Base-by-base conservation (phyloP, 2,329 filamentous ascomycete genomes). In the Pezicula rhizophila region DNA sequence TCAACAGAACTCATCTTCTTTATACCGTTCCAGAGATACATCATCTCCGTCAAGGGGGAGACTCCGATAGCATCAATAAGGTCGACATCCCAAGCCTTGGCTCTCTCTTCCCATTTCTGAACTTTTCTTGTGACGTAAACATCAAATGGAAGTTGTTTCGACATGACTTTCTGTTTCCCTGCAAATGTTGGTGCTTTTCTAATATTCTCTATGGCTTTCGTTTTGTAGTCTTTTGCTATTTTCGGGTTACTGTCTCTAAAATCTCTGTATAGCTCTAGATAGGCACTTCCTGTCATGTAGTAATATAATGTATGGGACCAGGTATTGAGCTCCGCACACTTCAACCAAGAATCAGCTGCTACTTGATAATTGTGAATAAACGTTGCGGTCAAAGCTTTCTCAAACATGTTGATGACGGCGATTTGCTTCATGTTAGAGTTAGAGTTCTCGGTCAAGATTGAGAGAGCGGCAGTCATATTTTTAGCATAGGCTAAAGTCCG, bases 281-380 rank as follows among this genome's bases (percentile, higher is more conserved):
- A 84, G 1, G 86, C 84, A 11, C 79, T 77, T 7, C 84, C 93
- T 2, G 87, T 86, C 55, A 95, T 86, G 68, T 91, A 97, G 64
- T 89, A 89, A 70, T 99, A 97, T 46, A 97, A 66, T 0, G 85
- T 82, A 46, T 90, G 89, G 48, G 85, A 91, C 93, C 93, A 97
- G 58, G 88, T 88, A 68, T 96, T 96, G 48, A 93, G 76, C 47
- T 87, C 83, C 10, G 88, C 73, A 56, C 87, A 91, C 55, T 78
- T 64, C 37, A 91, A 67, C 67, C 96, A 97, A 1, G 81, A 77
- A 49, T 85, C 76, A 3, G 87, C 80, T 67, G 87, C 90, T 4
- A 83, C 74, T 7, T 79, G 68, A 71, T 92, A 96, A 54, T 85
- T 76, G 64, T 95, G 87, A 15, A 85, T 69, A 60, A 87, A 91